Conservation (phyloP, 768 basidiomycete genomes). For the Sporobolomyces pararoseus region DNA sequence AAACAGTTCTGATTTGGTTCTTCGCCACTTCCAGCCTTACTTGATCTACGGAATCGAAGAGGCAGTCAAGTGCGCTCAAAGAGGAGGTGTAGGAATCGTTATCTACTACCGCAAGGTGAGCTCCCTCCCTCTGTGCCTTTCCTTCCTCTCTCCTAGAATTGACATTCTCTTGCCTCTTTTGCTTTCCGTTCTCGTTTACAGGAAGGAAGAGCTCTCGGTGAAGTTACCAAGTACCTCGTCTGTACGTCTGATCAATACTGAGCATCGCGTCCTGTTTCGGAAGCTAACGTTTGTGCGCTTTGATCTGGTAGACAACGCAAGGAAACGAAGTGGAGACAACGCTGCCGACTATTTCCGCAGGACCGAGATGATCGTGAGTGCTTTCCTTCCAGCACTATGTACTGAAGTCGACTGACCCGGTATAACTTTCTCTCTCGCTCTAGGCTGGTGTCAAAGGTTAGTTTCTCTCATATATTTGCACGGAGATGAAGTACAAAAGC, state of each 20-base stretch:
- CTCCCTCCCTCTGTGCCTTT: too few relatives aligned
- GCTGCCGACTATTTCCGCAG: slow-evolving; percentile 92
- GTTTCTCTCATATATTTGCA: too few relatives aligned
- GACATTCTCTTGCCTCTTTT: slow-evolving; percentile 20
- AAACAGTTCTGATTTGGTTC: slow-evolving; percentile 39
- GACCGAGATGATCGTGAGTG: slow-evolving; percentile 67
- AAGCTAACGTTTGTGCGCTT: too few relatives aligned
- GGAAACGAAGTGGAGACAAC: slow-evolving; percentile 88
- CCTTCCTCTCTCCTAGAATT: too few relatives aligned
- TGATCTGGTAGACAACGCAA: too few relatives aligned
- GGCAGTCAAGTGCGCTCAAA: slow-evolving; percentile 74
- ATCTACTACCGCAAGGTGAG: slow-evolving; percentile 84
- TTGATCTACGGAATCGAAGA: slow-evolving; percentile 87
- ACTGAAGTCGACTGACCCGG: neutral
- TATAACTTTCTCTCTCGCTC: too few relatives aligned
- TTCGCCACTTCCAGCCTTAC: slow-evolving; percentile 75
- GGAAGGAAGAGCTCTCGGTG: slow-evolving; percentile 84
- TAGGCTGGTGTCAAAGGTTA: slow-evolving; percentile 65
- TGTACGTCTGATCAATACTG: too few relatives aligned
- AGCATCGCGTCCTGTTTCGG: too few relatives aligned
- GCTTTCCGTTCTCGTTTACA: too few relatives aligned
- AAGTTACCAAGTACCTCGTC: slow-evolving; percentile 51
- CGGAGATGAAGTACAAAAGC: too few relatives aligned
- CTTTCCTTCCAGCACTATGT: too few relatives aligned
- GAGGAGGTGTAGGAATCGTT: slow-evolving; percentile 85